These are phyloP conservation scores for Podaxis pistillaris DNA, from an alignment of 768 basidiomycete genomes.

Conservation along the genomic window DNA sequence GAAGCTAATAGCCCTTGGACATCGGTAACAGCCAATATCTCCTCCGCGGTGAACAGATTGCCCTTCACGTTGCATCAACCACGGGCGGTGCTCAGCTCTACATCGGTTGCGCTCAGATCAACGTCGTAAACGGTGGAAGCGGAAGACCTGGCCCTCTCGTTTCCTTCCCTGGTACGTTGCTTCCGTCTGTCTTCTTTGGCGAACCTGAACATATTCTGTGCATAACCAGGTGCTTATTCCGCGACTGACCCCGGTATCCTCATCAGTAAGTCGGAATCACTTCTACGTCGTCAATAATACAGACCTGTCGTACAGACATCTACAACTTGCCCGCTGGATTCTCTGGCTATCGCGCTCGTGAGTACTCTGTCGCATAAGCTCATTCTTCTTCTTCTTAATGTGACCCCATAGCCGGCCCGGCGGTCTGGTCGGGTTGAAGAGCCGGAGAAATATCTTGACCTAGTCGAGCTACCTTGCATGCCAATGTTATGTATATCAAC, in stretches of 20 bases:
- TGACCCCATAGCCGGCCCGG: not conserved
- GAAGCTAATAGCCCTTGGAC: not conserved
- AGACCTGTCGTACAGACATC: not conserved
- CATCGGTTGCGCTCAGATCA: slow-evolving; percentile 36
- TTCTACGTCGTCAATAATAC: no score
- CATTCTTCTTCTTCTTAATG: not conserved
- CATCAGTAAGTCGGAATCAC: not conserved
- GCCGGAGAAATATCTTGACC: not conserved
- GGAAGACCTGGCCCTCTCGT: slow-evolving; percentile 30
- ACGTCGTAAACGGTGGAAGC: slow-evolving; percentile 30
- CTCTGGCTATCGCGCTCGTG: not conserved
- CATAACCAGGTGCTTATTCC: not conserved
- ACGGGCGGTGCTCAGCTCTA: slow-evolving; percentile 34
- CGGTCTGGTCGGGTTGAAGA: not conserved
- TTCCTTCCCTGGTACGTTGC: slow-evolving; percentile 31
- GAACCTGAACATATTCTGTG: not conserved
- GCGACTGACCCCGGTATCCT: not conserved
- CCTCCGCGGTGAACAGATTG: slow-evolving; percentile 36
- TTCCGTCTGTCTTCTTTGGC: not conserved
- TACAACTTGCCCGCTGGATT: not conserved
- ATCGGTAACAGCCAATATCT: slow-evolving; percentile 26
- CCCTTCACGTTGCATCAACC: slow-evolving; percentile 29
- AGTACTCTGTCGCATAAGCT: not conserved
- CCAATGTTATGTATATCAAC: not conserved
- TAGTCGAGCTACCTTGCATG: not conserved